Evolutionary conservation across 768 basidiomycete genomes (phyloP), one percentile per base, ranked within the genome.

Genomic region (Cystofilobasidium bisporidii): DNA sequence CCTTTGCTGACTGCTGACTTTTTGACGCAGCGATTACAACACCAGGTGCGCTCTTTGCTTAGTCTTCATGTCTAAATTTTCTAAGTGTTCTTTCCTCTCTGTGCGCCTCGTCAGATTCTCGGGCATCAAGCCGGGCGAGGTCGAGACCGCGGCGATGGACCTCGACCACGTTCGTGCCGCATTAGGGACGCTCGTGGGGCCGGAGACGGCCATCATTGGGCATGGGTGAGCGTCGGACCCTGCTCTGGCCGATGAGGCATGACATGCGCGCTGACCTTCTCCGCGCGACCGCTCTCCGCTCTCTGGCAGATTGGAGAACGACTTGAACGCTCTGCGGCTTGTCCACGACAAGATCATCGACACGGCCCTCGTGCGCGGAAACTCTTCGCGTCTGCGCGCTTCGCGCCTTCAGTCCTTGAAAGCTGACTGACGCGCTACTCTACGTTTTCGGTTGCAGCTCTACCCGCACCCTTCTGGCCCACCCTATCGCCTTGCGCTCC

Each of bases 261-360:
- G n/a, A n/a, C n/a, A n/a, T n/a, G n/a, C n/a, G n/a, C n/a, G n/a
- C n/a, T n/a, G n/a, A n/a, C n/a, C n/a, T n/a, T n/a, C n/a, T n/a
- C n/a, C n/a, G n/a, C n/a, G n/a, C n/a, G n/a, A n/a, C n/a, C n/a
- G n/a, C n/a, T n/a, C n/a, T n/a, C n/a, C n/a, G n/a, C n/a, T n/a
- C n/a, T n/a, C n/a, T n/a, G n/a, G n/a, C n/a, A n/a, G n/a, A n/a
- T 81, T 98, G 24, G 94, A 98, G 70, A 98, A 98, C 76, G 96
- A 99, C 75, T 79, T 99, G 71, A 88, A 87, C 75, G 87, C 94
- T 11, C 78, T 99, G 70, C 82, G 96, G 20, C 85, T 98, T 72
- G 78, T 98, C 1, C 96, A 99, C 75, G 63, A 83, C 68, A 83
- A 81, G 69, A 86, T 91, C 69, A 82, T 99, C 36, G 96, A 99